Conservation (phyloP, 305 asterid genomes). For the Plantago coronopus region DNA sequence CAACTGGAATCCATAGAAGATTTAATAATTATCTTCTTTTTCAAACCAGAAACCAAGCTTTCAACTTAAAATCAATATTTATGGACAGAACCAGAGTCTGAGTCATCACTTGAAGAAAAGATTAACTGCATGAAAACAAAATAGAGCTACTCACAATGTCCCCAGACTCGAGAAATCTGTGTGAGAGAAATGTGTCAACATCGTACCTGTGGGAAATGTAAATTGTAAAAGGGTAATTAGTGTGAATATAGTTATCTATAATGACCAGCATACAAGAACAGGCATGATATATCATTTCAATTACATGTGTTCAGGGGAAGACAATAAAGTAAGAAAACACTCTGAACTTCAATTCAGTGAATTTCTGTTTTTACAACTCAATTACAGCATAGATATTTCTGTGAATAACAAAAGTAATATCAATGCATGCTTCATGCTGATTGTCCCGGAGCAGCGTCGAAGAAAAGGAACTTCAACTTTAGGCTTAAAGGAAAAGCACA, state of each 20-base stretch:
- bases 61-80: too few relatives aligned
- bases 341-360: background rate
- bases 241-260: conserved; percentile 4
- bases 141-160: conserved; percentile 66
- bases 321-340: background rate
- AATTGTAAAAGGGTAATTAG: conserved; percentile 10
- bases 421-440: background rate
- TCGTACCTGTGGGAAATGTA: conserved; percentile 61
- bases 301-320: background rate
- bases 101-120: background rate
- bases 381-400: background rate
- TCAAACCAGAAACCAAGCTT: background rate
- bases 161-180: conserved; percentile 56
- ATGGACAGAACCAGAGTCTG: too few relatives aligned
- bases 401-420: background rate
- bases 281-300: conserved; percentile 5
- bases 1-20: conserved; percentile 15
- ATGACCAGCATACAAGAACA: conserved; percentile 1
- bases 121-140: conserved; percentile 10
- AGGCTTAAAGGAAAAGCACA: background rate
- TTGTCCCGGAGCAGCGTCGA: background rate
- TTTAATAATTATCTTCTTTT: background rate
- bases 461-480: background rate
- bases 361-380: background rate
- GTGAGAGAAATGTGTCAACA: conserved; percentile 61